Evolutionary conservation across 345 rosid genomes (phyloP).

Genomic region (Lepidium africanum): DNA sequence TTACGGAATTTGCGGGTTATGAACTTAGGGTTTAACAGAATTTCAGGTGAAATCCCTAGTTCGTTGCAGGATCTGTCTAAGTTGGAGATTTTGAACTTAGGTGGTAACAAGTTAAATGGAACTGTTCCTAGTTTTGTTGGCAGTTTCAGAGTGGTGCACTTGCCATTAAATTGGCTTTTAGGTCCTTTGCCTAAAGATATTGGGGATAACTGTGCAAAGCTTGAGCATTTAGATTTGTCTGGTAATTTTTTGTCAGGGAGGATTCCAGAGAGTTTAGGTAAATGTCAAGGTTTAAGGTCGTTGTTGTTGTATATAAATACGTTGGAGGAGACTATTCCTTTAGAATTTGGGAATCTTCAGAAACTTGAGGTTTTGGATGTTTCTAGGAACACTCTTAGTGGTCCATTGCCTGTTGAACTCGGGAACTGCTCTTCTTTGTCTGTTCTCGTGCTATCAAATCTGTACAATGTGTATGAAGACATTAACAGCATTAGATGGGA

Average conservation of each 20-base stretch:
- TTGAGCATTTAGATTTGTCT: slow-evolving; percentile 83
- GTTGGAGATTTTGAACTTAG: slow-evolving; percentile 63
- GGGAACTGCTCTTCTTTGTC: slow-evolving; percentile 64
- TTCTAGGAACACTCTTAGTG: slow-evolving; percentile 73
- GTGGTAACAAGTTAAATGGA: slow-evolving; percentile 71
- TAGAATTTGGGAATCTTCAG: slow-evolving; percentile 55
- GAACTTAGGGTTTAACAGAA: slow-evolving; percentile 70
- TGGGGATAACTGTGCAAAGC: slow-evolving; percentile 58
- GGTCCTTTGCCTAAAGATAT: slow-evolving; percentile 58
- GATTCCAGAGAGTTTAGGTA: slow-evolving; percentile 66
- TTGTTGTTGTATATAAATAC: slow-evolving; percentile 64
- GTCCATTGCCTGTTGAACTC: slow-evolving; percentile 63
- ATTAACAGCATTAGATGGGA: slow-evolving; percentile 32
- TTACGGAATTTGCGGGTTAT: slow-evolving; percentile 53
- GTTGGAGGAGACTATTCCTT: slow-evolving; percentile 70
- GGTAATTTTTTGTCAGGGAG: slow-evolving; percentile 61
- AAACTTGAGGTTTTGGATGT: slow-evolving; percentile 85
- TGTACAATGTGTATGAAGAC: slow-evolving; percentile 40
- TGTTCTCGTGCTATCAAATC: slow-evolving; percentile 68
- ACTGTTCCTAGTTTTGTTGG: slow-evolving; percentile 65
- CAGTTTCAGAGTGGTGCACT: slow-evolving; percentile 50
- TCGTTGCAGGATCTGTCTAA: slow-evolving; percentile 30
- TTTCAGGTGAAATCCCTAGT: slow-evolving; percentile 55
- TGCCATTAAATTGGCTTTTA: slow-evolving; percentile 48
- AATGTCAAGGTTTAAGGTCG: slow-evolving; percentile 47